Evolutionary conservation across 2,329 filamentous ascomycete species (phyloP), one percentile per base, ranked within the genome.

Genomic region (Arthrobotrys iridis): DNA sequence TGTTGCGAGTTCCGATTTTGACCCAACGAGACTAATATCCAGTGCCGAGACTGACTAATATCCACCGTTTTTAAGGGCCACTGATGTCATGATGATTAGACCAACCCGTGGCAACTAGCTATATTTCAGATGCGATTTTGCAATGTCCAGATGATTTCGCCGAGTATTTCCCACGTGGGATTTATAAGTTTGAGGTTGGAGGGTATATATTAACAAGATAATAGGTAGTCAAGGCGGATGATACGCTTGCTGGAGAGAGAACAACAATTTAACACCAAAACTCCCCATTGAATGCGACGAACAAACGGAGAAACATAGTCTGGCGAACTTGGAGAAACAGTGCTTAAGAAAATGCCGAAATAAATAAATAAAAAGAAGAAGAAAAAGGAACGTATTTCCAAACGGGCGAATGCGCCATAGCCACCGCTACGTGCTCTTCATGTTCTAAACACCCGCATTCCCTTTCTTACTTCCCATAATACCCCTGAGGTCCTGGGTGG

Each of bases 381-480:
- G n/a, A n/a, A n/a, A n/a, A n/a, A n/a, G n/a, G n/a, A n/a, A n/a
- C n/a, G n/a, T n/a, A n/a, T n/a, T n/a, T n/a, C n/a, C n/a, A n/a
- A n/a, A n/a, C n/a, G n/a, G n/a, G n/a, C n/a, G n/a, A 33, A 15
- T 35, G 40, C n/a, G 10, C 2, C n/a, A 22, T 6, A 26, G 6
- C n/a, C 18, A 1, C 18, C 24, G n/a, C 28, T 20, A 20, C 15
- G 11, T 22, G n/a, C 18, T 37, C 40, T 15, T 28, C 18, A 11
- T 43, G 13, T 13, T 35, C 11, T 22, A 28, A 6, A n/a, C 20
- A 37, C n/a, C 7, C 33, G n/a, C n/a, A n/a, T 37, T 52, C 26
- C 20, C 5, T 24, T 22, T 40, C 0, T 37, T 70, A 76, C 41
- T 76, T 76, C 11, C 64, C 72, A 13, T 76, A 76, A 43, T 76